Conservation (phyloP, 2,329 filamentous ascomycete species). For the Ophiostoma sp. region DNA sequence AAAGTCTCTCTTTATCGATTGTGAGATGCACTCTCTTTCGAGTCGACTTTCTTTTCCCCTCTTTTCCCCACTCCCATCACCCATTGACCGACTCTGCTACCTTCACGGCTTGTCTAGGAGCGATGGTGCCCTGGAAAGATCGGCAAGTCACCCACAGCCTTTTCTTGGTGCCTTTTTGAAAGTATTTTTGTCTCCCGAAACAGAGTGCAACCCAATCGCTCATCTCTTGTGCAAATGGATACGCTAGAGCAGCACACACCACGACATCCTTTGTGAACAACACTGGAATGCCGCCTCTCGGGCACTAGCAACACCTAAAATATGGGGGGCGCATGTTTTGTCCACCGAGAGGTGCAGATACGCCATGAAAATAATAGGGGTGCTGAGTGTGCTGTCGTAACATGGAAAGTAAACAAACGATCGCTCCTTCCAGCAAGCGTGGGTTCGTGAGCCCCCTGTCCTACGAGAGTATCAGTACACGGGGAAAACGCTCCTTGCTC, state of each 20-base stretch:
- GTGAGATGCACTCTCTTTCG: background rate
- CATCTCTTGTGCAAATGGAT: conserved; percentile 9
- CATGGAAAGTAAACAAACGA: background rate
- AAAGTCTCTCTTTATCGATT: background rate
- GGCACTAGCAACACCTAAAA: conserved; percentile 13
- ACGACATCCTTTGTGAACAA: background rate
- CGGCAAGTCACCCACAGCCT: background rate
- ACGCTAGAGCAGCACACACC: background rate
- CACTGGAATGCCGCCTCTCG: conserved; percentile 2
- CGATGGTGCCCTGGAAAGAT: conserved; percentile 5
- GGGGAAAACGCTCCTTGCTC: background rate
- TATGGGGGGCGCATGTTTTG: background rate
- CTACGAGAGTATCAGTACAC: background rate
- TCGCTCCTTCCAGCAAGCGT: background rate
- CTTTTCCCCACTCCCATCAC: background rate
- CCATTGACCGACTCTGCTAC: background rate
- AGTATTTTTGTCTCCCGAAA: background rate
- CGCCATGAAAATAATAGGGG: background rate
- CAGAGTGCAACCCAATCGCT: conserved; percentile 14
- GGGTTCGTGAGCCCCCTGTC: too few relatives aligned
- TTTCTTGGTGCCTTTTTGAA: background rate
- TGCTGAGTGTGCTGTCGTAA: background rate
- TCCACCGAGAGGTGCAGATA: background rate
- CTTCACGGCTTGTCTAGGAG: background rate
- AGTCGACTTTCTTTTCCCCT: background rate